A percentile compares a stretch with the other conserved stretches of the same genome.
These are phyloP conservation scores for Mesembryanthemum crystallinum DNA, from an alignment of 148 eudicot species.

Conservation along the genomic window DNA sequence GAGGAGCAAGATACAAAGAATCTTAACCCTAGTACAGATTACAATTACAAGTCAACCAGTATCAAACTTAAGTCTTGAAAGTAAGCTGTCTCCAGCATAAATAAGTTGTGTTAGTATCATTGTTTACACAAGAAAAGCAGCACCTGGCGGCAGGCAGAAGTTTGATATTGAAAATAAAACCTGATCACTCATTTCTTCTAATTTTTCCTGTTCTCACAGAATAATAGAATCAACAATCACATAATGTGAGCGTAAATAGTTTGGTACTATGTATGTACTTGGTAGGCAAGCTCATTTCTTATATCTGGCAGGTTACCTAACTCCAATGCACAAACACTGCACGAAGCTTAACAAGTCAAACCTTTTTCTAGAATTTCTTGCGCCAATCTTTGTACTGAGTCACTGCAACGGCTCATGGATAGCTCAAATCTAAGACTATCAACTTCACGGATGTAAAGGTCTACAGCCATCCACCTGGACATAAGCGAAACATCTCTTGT, in stretches of 20 bases:
- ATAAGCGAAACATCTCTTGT: constrained; percentile 82
- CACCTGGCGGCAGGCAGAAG: not conserved
- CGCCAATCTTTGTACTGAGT: constrained; percentile 46
- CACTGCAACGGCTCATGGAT: constrained; percentile 73
- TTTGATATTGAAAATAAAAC: not conserved
- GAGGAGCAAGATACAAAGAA: not conserved
- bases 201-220: not conserved
- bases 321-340: not conserved
- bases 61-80: not conserved
- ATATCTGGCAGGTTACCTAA: not conserved
- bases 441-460: constrained; percentile 81
- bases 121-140: not conserved
- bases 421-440: constrained; percentile 94
- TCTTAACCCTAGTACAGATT: not conserved
- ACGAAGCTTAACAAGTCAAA: constrained; percentile 19
- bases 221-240: not conserved
- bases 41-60: not conserved
- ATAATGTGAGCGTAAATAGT: not conserved
- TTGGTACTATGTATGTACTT: not conserved
- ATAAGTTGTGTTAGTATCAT: not conserved
- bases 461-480: constrained; percentile 95
- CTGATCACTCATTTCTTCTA: not conserved
- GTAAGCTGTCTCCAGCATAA: not conserved
- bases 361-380: constrained; percentile 68
- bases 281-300: not conserved